Evolutionary conservation across 805 yeast species (phyloP), one percentile per base, ranked within the genome.

Genomic region (Hanseniaspora taiwanica): DNA sequence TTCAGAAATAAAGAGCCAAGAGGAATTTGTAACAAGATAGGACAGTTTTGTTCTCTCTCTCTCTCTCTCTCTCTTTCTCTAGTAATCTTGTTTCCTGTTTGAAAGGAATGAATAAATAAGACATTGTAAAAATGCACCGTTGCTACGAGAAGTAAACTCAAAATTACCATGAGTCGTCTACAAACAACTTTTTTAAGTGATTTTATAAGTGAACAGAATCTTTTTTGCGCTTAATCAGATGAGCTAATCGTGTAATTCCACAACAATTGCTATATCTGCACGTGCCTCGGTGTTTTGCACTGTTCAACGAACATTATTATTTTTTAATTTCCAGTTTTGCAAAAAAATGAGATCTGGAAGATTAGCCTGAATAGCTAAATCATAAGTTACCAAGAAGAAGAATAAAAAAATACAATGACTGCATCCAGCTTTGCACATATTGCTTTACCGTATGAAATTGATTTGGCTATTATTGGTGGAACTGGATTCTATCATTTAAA

Each of bases 401-500:
- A 23, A 7, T 7, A 23, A 7, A 23, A 23, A 23, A 23, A 23
- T 23, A 23, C 25, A n/a, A 23, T 23, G 25, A 23, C 25, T 23
- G 25, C 9, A 7, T 10, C 25, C 10, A 7, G 10, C 25, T 7
- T 23, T 23, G 25, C 10, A 10, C 7, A 10, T 23, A 23, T 23
- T 7, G 7, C 25, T 23, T 23, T 23, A 29, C 33, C 33, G 8
- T 35, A 37, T 17, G 24, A 36, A n/a, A 82, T 91, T 20, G 70
- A 74, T 31, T 69, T 91, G 34, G 97, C 94, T 27, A 75, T 91
- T 49, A 91, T 91, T 58, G 98, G 98, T 32, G 98, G 98, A 32
- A 91, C 98, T 4, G 99, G 99, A n/a, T 71, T 91, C 23, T 91
- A 91, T 66, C 81, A 83, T 43, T 68, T 91, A 42, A 83, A 80